Evolutionary conservation across 257 asterid species (phyloP).

Genomic region (Perilla frutescens): DNA sequence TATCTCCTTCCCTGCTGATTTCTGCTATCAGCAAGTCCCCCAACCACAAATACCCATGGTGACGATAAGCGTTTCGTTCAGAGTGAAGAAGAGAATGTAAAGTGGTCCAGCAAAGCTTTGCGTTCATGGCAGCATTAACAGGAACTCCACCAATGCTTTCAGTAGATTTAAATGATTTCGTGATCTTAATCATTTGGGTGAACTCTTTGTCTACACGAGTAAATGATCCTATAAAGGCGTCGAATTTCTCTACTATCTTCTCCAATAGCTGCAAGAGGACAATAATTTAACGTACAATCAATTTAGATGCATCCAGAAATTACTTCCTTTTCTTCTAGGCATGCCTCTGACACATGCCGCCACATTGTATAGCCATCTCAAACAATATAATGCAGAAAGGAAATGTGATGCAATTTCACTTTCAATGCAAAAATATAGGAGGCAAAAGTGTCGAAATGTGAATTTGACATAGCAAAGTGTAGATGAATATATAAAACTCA

Average conservation of each 20-base stretch:
- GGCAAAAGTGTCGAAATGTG: not conserved
- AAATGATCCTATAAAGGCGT: conserved; percentile 75
- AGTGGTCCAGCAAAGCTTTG: conserved; percentile 86
- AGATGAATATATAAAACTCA: not conserved
- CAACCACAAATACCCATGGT: conserved; percentile 95
- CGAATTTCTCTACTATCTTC: conserved; percentile 83
- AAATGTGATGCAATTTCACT: not conserved
- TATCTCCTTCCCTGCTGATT: conserved; percentile 72
- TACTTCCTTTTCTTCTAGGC: conserved; percentile 17
- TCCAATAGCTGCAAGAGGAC: conserved; percentile 78
- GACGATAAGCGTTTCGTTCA: conserved; percentile 76
- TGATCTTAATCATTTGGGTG: conserved; percentile 69
- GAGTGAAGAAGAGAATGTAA: conserved; percentile 99
- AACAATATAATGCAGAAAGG: conserved; percentile 17
- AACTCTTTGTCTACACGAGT: conserved; percentile 92
- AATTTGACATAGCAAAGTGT: not conserved
- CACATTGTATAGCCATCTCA: not conserved
- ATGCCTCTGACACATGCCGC: not conserved
- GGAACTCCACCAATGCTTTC: conserved; percentile 63
- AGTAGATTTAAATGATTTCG: conserved; percentile 71
- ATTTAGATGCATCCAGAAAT: conserved; percentile 19
- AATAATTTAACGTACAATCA: conserved; percentile 29
- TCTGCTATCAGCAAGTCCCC: conserved; percentile 93
- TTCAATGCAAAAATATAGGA: not conserved
- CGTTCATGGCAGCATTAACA: conserved; percentile 60